phyloP scores from a whole-genome alignment of 108 stramenopile genomes.

The Cyclotella baltica region DNA sequence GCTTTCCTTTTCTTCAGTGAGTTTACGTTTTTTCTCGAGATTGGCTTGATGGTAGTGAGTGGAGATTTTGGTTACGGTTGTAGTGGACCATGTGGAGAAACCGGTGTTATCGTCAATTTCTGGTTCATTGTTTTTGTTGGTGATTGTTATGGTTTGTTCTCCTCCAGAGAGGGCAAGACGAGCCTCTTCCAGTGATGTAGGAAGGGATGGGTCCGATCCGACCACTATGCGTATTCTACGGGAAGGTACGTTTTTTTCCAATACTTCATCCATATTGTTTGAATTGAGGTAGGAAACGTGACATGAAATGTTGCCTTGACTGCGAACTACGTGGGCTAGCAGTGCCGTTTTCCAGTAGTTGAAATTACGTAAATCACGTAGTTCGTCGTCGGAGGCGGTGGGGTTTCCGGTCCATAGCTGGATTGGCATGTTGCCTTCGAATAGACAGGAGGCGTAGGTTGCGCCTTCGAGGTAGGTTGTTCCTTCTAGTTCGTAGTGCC shows the following conservation, averaged over 20 bases:
- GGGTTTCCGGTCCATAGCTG: conserved; percentile 80
- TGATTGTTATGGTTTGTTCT: conserved; percentile 56
- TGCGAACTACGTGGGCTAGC: conserved; percentile 45
- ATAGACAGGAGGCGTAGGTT: conserved; percentile 52
- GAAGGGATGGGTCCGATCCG: conserved; percentile 70
- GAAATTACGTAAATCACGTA: conserved; percentile 54
- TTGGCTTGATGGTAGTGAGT: conserved; percentile 67
- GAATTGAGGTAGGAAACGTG: conserved; percentile 74
- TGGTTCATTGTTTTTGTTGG: conserved; percentile 4
- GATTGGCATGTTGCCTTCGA: conserved; percentile 87
- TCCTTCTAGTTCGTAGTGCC: conserved; percentile 59
- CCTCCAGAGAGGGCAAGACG: conserved; percentile 75
- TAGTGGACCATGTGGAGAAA: conserved; percentile 75
- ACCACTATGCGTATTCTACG: conserved; percentile 71
- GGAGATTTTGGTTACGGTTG: conserved; percentile 71
- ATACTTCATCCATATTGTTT: conserved; percentile 73
- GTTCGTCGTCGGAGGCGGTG: conserved; percentile 54
- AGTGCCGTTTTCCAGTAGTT: conserved; percentile 74
- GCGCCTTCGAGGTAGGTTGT: conserved; percentile 75
- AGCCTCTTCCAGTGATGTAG: conserved; percentile 83
- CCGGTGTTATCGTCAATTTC: conserved; percentile 81
- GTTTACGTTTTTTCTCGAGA: conserved; percentile 69
- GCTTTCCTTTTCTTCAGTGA: conserved; percentile 47
- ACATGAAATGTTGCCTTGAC: conserved; percentile 19
- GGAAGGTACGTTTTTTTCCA: conserved; percentile 69